Conservation (phyloP, 2,329 filamentous ascomycete species). For the Thermothelomyces thermophilus region DNA sequence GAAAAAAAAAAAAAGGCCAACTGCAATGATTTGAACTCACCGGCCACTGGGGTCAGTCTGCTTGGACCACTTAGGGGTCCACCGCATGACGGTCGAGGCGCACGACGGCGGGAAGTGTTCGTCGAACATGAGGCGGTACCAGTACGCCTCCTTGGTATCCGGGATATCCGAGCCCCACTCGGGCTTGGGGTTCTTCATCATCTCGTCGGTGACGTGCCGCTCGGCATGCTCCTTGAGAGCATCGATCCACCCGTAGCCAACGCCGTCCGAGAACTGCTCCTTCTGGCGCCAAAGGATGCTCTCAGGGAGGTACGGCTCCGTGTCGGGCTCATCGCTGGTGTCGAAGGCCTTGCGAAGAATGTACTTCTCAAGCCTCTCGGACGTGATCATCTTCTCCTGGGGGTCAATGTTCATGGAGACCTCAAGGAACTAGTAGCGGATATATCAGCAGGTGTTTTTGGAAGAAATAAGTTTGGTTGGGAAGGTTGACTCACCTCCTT, state of each 20-base stretch:
- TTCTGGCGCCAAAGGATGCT: slow-evolving; percentile 98
- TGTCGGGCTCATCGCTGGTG: slow-evolving; percentile 75
- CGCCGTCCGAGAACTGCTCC: slow-evolving; percentile 98
- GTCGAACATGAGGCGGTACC: slow-evolving; percentile 98
- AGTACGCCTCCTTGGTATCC: slow-evolving; percentile 97
- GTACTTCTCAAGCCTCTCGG: slow-evolving; percentile 90
- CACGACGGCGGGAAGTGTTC: slow-evolving; percentile 94
- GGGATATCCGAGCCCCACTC: slow-evolving; percentile 93
- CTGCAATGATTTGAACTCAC: slow-evolving; percentile 40
- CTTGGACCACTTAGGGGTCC: slow-evolving; percentile 96
- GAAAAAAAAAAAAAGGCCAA: no score
- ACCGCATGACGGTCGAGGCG: slow-evolving; percentile 88
- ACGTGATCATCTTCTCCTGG: slow-evolving; percentile 89
- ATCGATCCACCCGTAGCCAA: slow-evolving; percentile 99
- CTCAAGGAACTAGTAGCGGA: slow-evolving; percentile 64
- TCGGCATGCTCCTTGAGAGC: slow-evolving; percentile 92
- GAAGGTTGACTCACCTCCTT: slow-evolving; percentile 60
- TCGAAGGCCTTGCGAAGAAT: slow-evolving; percentile 97
- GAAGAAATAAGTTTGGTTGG: background rate
- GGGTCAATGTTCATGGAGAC: slow-evolving; percentile 91
- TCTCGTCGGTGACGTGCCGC: slow-evolving; percentile 84
- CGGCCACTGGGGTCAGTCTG: slow-evolving; percentile 92
- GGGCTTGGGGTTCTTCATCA: slow-evolving; percentile 96
- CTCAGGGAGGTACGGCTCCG: slow-evolving; percentile 83
- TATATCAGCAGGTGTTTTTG: background rate